Evolutionary conservation across 768 basidiomycete genomes (phyloP), one percentile per base, ranked within the genome.

Genomic region (Ramaria sp.): DNA sequence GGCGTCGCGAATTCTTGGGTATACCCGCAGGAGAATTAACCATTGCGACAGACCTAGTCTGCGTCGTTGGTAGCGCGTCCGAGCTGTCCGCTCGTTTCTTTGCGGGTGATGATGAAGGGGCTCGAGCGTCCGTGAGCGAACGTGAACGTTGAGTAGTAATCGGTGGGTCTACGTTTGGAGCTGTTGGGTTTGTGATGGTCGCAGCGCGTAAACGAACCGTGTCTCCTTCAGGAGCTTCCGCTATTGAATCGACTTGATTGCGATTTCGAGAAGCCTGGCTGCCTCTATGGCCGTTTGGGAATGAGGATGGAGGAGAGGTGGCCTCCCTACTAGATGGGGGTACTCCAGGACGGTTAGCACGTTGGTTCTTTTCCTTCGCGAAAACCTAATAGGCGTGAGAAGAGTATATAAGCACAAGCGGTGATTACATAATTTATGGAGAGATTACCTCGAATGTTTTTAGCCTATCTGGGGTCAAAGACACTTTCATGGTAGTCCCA

Each of bases 401-500:
- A 63, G 53, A 20, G 59, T 15, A 54, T 42, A 39, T 57, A 50
- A 59, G 41, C 39, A 58, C 39, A 39, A 52, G 52, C 49, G 30
- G 38, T 54, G 47, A 24, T 42, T 13, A 52, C 57, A 34, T 43
- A 58, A 33, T 24, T 11, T n/a, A 12, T 50, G 20, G 49, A 27
- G 20, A 5, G 53, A 39, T 66, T 71, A 94, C 93, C 79, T 96
- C 92, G 81, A 95, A 94, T 51, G 83, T 90, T 67, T 84, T 88
- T 57, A 98, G 75, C 54, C 94, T 79, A 73, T 96, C 92, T 57
- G 94, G 94, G 34, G 94, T 98, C 61, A 96, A 78, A 42, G 92
- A 95, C 63, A 98, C 84, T 67, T 91, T 96, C 87, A 96, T 88
- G 19, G 94, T 97, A 58, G 86, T 78, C 59, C 86, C 81, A 58